phyloP scores from a whole-genome alignment of 192 early-diverging fungal species.

The Podila clonocystis region DNA sequence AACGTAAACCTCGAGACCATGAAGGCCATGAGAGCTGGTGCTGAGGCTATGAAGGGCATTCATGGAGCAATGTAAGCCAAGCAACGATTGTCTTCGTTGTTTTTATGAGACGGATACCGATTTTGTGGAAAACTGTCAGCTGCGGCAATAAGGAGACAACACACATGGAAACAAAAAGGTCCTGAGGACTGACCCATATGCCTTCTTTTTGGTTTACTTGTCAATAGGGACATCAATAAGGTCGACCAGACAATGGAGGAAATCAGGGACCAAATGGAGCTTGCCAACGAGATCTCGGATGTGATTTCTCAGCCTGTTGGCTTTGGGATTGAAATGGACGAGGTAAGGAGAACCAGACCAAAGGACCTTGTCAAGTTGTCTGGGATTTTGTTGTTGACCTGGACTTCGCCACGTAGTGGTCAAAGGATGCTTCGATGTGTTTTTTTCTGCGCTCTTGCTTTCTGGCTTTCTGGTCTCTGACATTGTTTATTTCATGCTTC shows the following conservation, averaged over 20 bases:
- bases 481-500: background rate
- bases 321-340: slow-evolving; percentile 92
- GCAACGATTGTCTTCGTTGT: background rate
- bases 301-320: slow-evolving; percentile 91
- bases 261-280: slow-evolving; percentile 97
- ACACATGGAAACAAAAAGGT: too few species aligned
- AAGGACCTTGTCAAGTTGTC: background rate
- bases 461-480: background rate
- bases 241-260: slow-evolving; percentile 97
- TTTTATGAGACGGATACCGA: background rate
- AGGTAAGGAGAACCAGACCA: slow-evolving; percentile 54
- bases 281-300: slow-evolving; percentile 93
- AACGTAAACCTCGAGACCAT: slow-evolving; percentile 97
- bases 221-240: slow-evolving; percentile 87
- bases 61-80: slow-evolving; percentile 83
- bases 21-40: slow-evolving; percentile 93
- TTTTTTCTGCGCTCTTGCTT: slow-evolving; percentile 7
- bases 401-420: background rate
- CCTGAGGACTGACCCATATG: background rate
- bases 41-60: slow-evolving; percentile 93
- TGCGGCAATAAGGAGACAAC: background rate
- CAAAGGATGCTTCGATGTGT: background rate
- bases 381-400: too few species aligned
- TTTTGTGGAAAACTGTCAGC: background rate
- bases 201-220: background rate